phyloP scores from a whole-genome alignment of 192 early-diverging fungal species.

The Coemansia reversa region DNA sequence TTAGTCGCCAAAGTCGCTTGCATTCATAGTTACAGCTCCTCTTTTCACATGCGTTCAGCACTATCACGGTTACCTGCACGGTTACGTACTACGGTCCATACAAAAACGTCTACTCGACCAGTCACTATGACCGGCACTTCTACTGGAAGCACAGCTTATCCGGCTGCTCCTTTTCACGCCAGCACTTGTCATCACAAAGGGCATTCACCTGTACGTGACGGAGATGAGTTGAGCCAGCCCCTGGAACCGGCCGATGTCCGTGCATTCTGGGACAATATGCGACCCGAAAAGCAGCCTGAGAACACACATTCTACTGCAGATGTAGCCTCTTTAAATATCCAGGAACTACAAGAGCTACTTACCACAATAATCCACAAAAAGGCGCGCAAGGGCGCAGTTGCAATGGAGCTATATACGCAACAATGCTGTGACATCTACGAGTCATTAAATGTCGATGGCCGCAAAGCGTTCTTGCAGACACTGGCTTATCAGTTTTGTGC shows the following conservation, averaged over 20 bases:
- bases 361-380: constrained; percentile 52
- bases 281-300: constrained; percentile 1
- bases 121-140: neutral
- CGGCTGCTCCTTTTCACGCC: constrained; percentile 14
- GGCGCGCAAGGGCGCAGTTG: constrained; percentile 53
- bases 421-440: constrained; percentile 61
- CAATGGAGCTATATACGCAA: constrained; percentile 54
- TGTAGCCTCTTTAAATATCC: neutral
- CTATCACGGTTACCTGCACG: neutral
- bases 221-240: constrained; percentile 48
- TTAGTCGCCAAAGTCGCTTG: neutral
- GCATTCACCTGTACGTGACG: constrained; percentile 30
- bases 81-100: neutral
- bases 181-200: constrained; percentile 1
- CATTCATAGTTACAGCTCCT: neutral
- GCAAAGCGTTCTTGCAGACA: constrained; percentile 15
- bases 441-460: constrained; percentile 40
- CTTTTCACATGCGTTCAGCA: neutral
- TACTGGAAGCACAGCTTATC: neutral
- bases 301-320: neutral
- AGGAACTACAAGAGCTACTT: constrained; percentile 23
- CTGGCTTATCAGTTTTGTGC: constrained; percentile 47
- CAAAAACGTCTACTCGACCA: neutral
- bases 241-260: constrained; percentile 43
- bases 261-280: constrained; percentile 37